Percentiles rank a stretch among this genome's conserved stretches.
Evolutionary conservation across 495 filamentous ascomycete genomes (phyloP).

Genomic region (Hypoxylon rickii): DNA sequence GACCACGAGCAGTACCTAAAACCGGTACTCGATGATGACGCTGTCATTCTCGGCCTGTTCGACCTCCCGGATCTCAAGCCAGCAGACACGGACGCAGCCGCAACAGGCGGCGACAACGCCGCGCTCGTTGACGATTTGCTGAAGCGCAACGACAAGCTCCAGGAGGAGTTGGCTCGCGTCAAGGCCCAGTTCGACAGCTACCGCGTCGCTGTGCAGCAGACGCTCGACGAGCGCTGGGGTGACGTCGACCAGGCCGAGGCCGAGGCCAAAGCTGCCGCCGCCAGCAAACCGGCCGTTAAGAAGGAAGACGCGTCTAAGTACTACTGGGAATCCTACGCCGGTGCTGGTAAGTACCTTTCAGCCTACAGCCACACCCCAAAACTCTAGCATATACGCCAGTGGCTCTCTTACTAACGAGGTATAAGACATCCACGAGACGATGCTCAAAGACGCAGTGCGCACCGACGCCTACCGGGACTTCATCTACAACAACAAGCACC

Average conservation of each 20-base stretch:
- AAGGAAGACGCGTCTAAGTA: constrained; percentile 61
- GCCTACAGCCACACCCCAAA: not conserved
- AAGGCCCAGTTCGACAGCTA: constrained; percentile 74
- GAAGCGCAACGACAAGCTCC: constrained; percentile 66
- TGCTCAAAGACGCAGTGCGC: constrained; percentile 95
- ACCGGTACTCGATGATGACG: constrained; percentile 88
- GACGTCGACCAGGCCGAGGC: constrained; percentile 42
- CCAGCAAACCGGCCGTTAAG: constrained; percentile 29
- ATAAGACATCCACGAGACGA: constrained; percentile 84
- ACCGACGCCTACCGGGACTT: constrained; percentile 96
- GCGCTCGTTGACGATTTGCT: constrained; percentile 48
- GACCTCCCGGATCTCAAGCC: constrained; percentile 60
- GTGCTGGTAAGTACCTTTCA: constrained; percentile 14
- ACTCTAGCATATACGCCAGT: not conserved
- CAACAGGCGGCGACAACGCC: constrained; percentile 48
- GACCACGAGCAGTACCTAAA: constrained; percentile 77
- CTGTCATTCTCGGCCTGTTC: constrained; percentile 80
- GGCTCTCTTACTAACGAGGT: not conserved
- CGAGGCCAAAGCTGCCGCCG: constrained; percentile 12
- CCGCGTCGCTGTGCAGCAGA: constrained; percentile 67
- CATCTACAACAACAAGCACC: constrained; percentile 94
- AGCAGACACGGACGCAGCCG: constrained; percentile 34
- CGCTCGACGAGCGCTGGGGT: constrained; percentile 71
- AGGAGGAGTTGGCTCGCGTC: constrained; percentile 67
- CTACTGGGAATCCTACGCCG: constrained; percentile 82